These are phyloP conservation scores for Gaeumannomyces tritici DNA, from an alignment of 2,329 filamentous ascomycete species.

Conservation along the genomic window DNA sequence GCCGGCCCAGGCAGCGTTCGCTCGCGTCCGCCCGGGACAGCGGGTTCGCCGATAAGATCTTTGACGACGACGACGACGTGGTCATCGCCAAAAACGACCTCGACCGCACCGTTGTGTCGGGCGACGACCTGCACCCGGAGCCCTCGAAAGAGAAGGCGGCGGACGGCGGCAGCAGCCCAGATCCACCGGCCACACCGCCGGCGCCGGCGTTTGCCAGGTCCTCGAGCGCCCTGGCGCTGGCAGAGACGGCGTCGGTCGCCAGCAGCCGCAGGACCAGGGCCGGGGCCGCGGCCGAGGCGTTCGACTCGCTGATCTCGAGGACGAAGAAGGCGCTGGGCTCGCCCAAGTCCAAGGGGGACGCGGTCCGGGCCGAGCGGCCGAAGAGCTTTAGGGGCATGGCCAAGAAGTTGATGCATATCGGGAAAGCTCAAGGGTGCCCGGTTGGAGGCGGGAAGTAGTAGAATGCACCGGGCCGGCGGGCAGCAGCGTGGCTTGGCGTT, in stretches of 20 bases:
- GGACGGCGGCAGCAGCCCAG: too few species aligned
- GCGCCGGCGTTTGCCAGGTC: background rate
- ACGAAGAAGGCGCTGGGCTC: background rate
- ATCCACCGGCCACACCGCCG: background rate
- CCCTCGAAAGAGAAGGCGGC: background rate
- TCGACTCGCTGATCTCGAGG: background rate
- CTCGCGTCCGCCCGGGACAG: background rate
- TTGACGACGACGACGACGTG: background rate
- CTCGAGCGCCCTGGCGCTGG: too few species aligned
- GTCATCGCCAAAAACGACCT: background rate
- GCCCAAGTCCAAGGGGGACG: background rate
- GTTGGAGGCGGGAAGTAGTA: background rate
- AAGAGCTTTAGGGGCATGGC: background rate
- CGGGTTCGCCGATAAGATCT: background rate
- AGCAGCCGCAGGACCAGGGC: background rate
- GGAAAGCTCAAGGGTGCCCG: background rate
- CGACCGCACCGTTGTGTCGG: background rate
- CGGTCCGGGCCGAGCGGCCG: background rate
- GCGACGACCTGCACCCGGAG: background rate
- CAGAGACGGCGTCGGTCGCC: background rate
- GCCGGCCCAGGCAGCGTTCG: background rate
- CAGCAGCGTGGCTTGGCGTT: too few species aligned
- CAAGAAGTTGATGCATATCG: background rate
- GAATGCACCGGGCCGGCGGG: background rate
- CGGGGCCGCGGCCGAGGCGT: too few species aligned